phyloP scores from a whole-genome alignment of 1,284 basidiomycete species.

The Flammula alnicola region DNA sequence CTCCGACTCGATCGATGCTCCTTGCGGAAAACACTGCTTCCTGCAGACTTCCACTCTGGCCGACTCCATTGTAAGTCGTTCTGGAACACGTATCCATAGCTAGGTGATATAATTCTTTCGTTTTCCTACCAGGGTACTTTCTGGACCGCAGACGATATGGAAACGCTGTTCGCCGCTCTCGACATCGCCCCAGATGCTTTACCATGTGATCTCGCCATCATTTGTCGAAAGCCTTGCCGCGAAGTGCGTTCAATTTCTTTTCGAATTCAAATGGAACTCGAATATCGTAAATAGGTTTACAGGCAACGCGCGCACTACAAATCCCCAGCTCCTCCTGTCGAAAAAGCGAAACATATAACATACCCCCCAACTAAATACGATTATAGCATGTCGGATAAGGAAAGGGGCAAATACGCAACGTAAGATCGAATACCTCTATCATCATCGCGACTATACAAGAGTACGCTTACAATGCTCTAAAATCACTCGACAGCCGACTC shows the following conservation, averaged over 20 bases:
- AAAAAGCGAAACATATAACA: background rate
- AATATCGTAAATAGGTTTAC: constrained; percentile 8
- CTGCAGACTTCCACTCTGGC: constrained; percentile 24
- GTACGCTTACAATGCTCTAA: background rate
- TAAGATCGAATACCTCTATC: background rate
- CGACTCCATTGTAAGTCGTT: constrained; percentile 9
- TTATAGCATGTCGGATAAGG: background rate
- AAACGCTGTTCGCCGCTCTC: constrained; percentile 34
- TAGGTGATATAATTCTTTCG: background rate
- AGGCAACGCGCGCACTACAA: constrained; percentile 6
- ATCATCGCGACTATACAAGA: background rate
- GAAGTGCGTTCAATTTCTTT: constrained; percentile 39
- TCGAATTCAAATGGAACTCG: background rate
- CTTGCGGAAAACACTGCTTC: constrained; percentile 48
- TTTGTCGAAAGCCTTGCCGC: constrained; percentile 52
- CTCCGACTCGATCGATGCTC: constrained; percentile 22
- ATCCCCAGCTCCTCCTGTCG: background rate
- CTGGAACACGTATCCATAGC: too few species aligned
- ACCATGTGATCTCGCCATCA: constrained; percentile 49
- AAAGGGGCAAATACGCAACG: background rate
- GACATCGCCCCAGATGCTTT: constrained; percentile 40
- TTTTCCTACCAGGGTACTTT: constrained; percentile 21
- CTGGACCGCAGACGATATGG: constrained; percentile 40
- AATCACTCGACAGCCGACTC: constrained; percentile 15
- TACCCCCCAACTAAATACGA: background rate